These are phyloP conservation scores for Delitschia confertaspora DNA, from an alignment of 495 filamentous ascomycete species.

Conservation along the genomic window DNA sequence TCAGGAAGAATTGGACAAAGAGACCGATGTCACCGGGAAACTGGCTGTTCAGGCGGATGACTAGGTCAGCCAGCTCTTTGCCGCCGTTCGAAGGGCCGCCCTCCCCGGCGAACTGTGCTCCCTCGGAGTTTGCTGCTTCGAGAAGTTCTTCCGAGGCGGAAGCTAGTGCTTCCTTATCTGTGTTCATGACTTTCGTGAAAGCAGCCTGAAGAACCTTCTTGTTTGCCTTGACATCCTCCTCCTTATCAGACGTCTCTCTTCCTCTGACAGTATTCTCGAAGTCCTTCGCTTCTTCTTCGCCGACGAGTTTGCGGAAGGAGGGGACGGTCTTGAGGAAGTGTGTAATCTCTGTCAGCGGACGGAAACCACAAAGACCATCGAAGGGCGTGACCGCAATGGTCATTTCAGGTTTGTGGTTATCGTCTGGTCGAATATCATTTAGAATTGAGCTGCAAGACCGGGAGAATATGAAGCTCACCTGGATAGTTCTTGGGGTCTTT, in stretches of 20 bases:
- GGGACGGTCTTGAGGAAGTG: conserved; percentile 73
- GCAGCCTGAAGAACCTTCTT: conserved; percentile 68
- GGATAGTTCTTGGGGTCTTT: conserved; percentile 90
- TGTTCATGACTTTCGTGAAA: conserved; percentile 75
- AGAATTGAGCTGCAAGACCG: background rate
- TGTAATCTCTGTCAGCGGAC: conserved; percentile 73
- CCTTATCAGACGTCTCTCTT: conserved; percentile 52
- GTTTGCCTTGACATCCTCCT: conserved; percentile 52
- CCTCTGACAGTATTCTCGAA: conserved; percentile 62
- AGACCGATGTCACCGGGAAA: conserved; percentile 71
- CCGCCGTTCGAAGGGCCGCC: conserved; percentile 53
- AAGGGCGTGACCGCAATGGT: conserved; percentile 94
- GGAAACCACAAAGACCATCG: conserved; percentile 91
- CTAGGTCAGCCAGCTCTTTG: conserved; percentile 63
- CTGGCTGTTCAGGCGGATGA: conserved; percentile 63
- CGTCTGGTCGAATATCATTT: conserved; percentile 47
- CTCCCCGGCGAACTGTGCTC: conserved; percentile 52
- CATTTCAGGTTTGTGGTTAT: conserved; percentile 99
- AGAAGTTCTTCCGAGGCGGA: conserved; percentile 59
- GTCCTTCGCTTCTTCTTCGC: conserved; percentile 53
- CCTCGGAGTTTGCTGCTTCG: conserved; percentile 55
- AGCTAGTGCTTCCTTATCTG: conserved; percentile 55
- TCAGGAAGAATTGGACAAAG: conserved; percentile 74
- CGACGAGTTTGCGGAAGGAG: conserved; percentile 66
- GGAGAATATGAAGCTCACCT: conserved; percentile 34